Base-by-base conservation (phyloP, 2,329 filamentous ascomycete genomes). In the Gnomoniopsis smithogilvyi region DNA sequence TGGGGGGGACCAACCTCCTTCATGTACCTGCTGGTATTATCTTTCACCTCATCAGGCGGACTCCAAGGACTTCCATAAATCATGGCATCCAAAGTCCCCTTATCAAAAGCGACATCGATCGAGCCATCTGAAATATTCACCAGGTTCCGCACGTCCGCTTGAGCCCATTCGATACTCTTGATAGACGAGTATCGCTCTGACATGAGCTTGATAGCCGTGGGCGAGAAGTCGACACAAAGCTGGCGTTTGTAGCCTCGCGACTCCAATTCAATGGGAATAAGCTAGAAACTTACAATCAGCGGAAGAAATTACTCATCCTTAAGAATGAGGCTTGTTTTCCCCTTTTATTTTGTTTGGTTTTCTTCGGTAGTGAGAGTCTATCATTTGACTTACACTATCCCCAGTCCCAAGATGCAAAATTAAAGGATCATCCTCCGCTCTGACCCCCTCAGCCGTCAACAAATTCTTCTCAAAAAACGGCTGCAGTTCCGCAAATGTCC, bases 371-470 rank as follows among this genome's bases (percentile, higher is more conserved):
- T 17, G 6, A 55, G 6, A 36, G 6, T 12, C 3, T 15, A 47
- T 19, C 33, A 4, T 57, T 51, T 33, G n/a, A 72, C 73, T 21
- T 67, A 84, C 82, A 67, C 82, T 85, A 64, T 85, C 81, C 8
- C 83, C 83, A 10, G 77, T 83, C 0, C 82, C 83, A 4, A 86
- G 70, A 67, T 86, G 82, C 15, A 86, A 65, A n/a, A 86, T 77
- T 12, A 68, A 60, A 0, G 78, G 78, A 17, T 71, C 65, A n/a
- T 69, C 65, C 0, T 69, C 63, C 0, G 73, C 61, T 11, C 61
- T 61, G 17, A 66, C 64, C 1, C 65, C 59, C 1, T 62, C 56
- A 1, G 26, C 36, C 7, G 67, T 54, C 56, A 81, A 79, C 19
- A 84, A 69, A 62, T 77, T 71, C 15, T 64, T 67, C 24, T 69